Evolutionary conservation across 2,329 filamentous ascomycete species (phyloP), one percentile per base, ranked within the genome.

Genomic region (Stagonosporopsis rhizophila): DNA sequence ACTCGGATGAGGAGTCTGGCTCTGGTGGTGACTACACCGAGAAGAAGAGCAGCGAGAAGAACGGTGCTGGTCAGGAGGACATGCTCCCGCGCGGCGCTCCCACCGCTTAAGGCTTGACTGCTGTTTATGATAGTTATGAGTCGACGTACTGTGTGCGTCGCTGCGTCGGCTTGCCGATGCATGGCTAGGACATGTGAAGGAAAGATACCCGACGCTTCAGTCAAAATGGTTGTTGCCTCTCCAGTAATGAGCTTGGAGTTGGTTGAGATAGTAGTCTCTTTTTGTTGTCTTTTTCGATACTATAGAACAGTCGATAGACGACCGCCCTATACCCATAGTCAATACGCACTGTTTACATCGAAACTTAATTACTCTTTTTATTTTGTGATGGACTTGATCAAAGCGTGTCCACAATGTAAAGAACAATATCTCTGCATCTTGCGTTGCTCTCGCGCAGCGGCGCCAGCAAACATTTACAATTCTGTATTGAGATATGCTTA

Each of bases 1-100:
- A 64, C 15, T 60, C 58, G 14, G 72, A 76, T 35, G 69, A 75
- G 38, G 73, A 73, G 64, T 61, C 66, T 19, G 69, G 72, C 19
- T 68, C 65, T n/a, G 61, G 59, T 17, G 65, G 58, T 27, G 63
- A 64, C 15, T 52, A 61, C 53, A 68, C 67, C 52, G 64, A 69
- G 59, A 68, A 69, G 61, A 63, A 59, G 44, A 59, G 56, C 32
- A 52, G 46, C 28, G 56, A 59, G 47, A 59, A 59, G 52, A 45
- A 56, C 15, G 27, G 23, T 6, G 42, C 45, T 14, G 47, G 46
- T 5, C 58, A 62, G 45, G 60, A 69, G 15, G 66, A 69, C 46
- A 59, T 64, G 62, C 64, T 65, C 38, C 59, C 65, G 27, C 45
- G 45, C 9, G 53, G 50, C n/a, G 58, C 59, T 19, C 48, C 47